phyloP scores from a whole-genome alignment of 192 early-diverging fungal genomes.

The Backusella tuberculispora region DNA sequence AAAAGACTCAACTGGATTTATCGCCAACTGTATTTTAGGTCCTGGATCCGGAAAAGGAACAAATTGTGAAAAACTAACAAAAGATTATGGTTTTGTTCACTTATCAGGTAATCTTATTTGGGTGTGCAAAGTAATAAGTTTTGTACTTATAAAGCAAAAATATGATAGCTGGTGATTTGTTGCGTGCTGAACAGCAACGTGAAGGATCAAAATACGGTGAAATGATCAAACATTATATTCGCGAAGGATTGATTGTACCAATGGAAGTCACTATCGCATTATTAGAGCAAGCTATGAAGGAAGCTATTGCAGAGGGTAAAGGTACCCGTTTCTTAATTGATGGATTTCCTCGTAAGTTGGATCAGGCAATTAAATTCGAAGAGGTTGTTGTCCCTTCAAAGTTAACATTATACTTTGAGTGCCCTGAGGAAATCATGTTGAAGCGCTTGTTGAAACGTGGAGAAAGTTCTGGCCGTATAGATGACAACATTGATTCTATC shows the following conservation, averaged over 20 bases:
- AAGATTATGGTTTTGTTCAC: conserved; percentile 94
- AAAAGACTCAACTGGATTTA: background rate
- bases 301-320: conserved; percentile 56
- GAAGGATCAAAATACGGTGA: conserved; percentile 85
- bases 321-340: conserved; percentile 86
- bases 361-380: conserved; percentile 94
- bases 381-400: conserved; percentile 74
- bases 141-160: background rate
- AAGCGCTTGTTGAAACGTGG: conserved; percentile 91
- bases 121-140: too few relatives aligned
- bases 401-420: conserved; percentile 91
- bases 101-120: conserved; percentile 70
- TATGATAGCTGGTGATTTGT: conserved; percentile 83
- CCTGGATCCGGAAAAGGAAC: conserved; percentile 96
- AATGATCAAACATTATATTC: conserved; percentile 90
- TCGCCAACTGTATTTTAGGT: background rate
- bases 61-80: conserved; percentile 87
- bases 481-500: conserved; percentile 97
- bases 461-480: conserved; percentile 89
- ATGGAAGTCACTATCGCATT: conserved; percentile 93
- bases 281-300: conserved; percentile 88
- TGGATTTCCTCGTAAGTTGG: conserved; percentile 94
- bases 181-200: conserved; percentile 89
- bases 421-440: conserved; percentile 92
- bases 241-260: conserved; percentile 94